phyloP scores from a whole-genome alignment of 331 rosid genomes.

The Cydonia oblonga region DNA sequence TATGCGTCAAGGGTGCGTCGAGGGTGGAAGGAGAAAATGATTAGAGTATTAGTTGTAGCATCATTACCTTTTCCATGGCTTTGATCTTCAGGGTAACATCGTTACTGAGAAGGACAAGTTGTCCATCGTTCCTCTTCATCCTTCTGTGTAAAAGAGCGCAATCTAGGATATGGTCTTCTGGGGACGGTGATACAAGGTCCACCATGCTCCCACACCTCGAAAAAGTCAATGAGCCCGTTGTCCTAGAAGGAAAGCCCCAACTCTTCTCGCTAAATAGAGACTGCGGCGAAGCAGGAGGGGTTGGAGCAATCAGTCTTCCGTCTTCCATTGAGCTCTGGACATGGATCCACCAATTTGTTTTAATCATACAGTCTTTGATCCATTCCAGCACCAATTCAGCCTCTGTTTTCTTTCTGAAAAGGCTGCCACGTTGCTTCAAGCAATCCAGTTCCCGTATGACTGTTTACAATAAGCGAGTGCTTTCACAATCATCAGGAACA shows the following conservation, averaged over 20 bases:
- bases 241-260: slow-evolving; percentile 10
- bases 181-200: slow-evolving; percentile 43
- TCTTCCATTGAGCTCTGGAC: slow-evolving; percentile 64
- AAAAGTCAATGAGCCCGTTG: slow-evolving; percentile 14
- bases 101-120: slow-evolving; percentile 54
- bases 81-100: slow-evolving; percentile 59
- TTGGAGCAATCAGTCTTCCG: slow-evolving; percentile 36
- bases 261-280: slow-evolving; percentile 24
- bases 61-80: slow-evolving; percentile 74
- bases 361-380: slow-evolving; percentile 59
- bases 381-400: slow-evolving; percentile 60
- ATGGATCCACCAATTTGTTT: slow-evolving; percentile 70
- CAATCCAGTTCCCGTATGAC: slow-evolving; percentile 57
- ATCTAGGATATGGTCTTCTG: slow-evolving; percentile 64
- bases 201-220: slow-evolving; percentile 10
- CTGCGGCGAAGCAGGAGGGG: slow-evolving; percentile 44
- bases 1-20: not conserved
- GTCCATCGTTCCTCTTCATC: slow-evolving; percentile 30
- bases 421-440: slow-evolving; percentile 35
- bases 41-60: not conserved
- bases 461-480: slow-evolving; percentile 12
- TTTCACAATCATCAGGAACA: slow-evolving; percentile 4
- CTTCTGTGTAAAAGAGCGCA: slow-evolving; percentile 43
- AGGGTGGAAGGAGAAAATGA: not conserved
- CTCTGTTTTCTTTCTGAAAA: slow-evolving; percentile 49